Percentiles rank a stretch among this genome's conserved stretches.
Evolutionary conservation across 768 basidiomycete genomes (phyloP).

Genomic region (Leccinum subgranulosum): DNA sequence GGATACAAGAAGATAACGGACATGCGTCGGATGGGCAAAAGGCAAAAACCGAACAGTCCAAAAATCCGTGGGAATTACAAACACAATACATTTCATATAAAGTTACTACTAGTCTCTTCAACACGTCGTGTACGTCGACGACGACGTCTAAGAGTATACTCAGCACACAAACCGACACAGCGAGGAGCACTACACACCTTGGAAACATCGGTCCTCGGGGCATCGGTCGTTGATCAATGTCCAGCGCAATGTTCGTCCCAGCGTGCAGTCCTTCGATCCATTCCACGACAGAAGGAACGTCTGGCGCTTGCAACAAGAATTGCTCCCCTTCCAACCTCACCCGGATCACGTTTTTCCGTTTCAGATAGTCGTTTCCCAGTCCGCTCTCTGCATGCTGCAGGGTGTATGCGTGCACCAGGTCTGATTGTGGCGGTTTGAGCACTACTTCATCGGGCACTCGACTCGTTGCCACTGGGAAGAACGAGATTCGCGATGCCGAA

Average conservation of each 20-base stretch:
- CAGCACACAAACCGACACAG: neutral
- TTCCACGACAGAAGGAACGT: slow-evolving; percentile 80
- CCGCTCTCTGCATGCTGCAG: slow-evolving; percentile 93
- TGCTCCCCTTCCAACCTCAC: slow-evolving; percentile 94
- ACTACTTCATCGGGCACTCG: slow-evolving; percentile 22
- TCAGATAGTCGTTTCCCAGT: slow-evolving; percentile 90
- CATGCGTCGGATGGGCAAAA: slow-evolving; percentile 25
- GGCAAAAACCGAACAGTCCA: slow-evolving; percentile 33
- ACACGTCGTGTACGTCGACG: slow-evolving; percentile 28
- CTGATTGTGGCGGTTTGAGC: slow-evolving; percentile 43
- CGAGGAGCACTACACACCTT: slow-evolving; percentile 41
- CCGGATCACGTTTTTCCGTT: slow-evolving; percentile 91
- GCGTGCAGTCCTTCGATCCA: slow-evolving; percentile 98
- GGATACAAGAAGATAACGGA: slow-evolving; percentile 36
- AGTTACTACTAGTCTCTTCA: slow-evolving; percentile 3
- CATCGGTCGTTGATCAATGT: slow-evolving; percentile 90
- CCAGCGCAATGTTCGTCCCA: slow-evolving; percentile 86
- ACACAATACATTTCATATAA: neutral
- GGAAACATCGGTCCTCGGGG: slow-evolving; percentile 87
- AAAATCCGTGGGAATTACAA: slow-evolving; percentile 29
- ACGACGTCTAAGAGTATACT: slow-evolving; percentile 16
- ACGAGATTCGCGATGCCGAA: slow-evolving; percentile 20
- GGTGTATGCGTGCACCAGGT: slow-evolving; percentile 70
- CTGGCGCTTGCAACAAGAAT: slow-evolving; percentile 87
- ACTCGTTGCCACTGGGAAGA: slow-evolving; percentile 18